A percentile compares a stretch with the other conserved stretches of the same genome.
phyloP scores from a whole-genome alignment of 306 rosid species.

The Cicer pinnatifidum region DNA sequence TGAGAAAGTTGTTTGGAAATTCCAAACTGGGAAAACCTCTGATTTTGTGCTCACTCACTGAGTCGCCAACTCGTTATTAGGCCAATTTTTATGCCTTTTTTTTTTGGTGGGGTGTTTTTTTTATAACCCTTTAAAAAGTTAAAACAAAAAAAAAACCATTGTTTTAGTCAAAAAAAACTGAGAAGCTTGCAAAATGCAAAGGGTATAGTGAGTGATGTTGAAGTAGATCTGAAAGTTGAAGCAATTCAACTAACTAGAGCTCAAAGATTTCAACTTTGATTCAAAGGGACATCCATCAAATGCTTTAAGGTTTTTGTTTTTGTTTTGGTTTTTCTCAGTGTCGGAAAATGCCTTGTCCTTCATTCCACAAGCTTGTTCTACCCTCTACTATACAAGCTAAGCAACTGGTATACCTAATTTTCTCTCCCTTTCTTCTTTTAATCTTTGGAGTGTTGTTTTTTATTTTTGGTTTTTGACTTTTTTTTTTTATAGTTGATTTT shows the following conservation, averaged over 20 bases:
- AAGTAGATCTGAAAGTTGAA: conserved; percentile 60
- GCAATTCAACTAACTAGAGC: conserved; percentile 6
- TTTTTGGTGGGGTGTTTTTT: background rate
- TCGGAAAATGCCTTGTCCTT: conserved; percentile 70
- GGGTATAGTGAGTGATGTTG: conserved; percentile 34
- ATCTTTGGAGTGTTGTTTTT: background rate
- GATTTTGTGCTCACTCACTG: conserved; percentile 50
- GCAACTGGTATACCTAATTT: conserved; percentile 69
- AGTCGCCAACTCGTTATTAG: conserved; percentile 53
- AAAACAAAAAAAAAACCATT: conserved; percentile 32
- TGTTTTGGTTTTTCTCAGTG: conserved; percentile 32
- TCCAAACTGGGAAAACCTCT: conserved; percentile 20
- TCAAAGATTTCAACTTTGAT: conserved; percentile 48
- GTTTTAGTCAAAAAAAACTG: conserved; percentile 67
- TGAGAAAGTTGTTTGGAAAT: conserved; percentile 31
- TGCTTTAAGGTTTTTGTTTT: conserved; percentile 44
- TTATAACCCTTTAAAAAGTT: conserved; percentile 39
- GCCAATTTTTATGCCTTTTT: conserved; percentile 56
- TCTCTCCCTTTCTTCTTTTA: conserved; percentile 40
- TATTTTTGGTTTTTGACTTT: background rate
- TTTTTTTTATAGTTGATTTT: conserved; percentile 10
- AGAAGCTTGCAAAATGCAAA: conserved; percentile 43
- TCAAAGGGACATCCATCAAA: conserved; percentile 43
- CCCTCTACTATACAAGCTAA: conserved; percentile 66
- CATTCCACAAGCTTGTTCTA: conserved; percentile 82